Percentiles rank a stretch among this genome's conserved stretches.
These are phyloP conservation scores for Mychonastes homosphaera DNA, from an alignment of 139 green algal genomes.

Conservation along the genomic window DNA sequence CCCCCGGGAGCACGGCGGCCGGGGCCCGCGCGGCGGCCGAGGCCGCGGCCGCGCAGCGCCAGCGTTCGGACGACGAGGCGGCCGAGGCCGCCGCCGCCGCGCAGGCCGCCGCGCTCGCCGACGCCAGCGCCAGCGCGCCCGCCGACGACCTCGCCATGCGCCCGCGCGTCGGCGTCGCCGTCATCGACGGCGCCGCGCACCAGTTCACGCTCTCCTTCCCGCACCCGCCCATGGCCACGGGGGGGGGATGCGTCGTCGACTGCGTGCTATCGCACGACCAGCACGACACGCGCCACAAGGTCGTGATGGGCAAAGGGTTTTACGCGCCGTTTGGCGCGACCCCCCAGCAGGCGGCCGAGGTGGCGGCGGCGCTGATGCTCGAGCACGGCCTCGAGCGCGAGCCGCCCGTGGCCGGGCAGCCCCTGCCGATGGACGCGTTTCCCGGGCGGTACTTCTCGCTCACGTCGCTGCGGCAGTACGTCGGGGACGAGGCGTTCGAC, in stretches of 20 bases:
- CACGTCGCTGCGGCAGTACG: too few species aligned
- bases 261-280: not conserved
- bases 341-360: constrained; percentile 44
- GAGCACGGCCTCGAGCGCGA: constrained; percentile 20
- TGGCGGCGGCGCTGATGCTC: constrained; percentile 52
- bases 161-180: constrained; percentile 12
- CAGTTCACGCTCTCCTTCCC: not conserved
- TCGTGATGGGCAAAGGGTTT: constrained; percentile 64
- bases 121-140: constrained; percentile 18
- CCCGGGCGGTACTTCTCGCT: too few species aligned
- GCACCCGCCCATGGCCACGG: not conserved
- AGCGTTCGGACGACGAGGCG: not conserved
- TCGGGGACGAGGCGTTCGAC: too few species aligned
- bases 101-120: not conserved
- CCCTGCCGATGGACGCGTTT: not conserved
- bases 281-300: too few species aligned
- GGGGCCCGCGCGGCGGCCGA: not conserved
- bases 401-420: constrained; percentile 16
- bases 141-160: constrained; percentile 32
- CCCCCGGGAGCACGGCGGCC: too few species aligned
- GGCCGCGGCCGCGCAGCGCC: not conserved
- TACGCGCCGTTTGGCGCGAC: constrained; percentile 41
- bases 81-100: not conserved
- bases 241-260: not conserved
- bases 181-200: not conserved